Conservation (phyloP, 805 yeast species). For the Yamadazyma insecticola region DNA sequence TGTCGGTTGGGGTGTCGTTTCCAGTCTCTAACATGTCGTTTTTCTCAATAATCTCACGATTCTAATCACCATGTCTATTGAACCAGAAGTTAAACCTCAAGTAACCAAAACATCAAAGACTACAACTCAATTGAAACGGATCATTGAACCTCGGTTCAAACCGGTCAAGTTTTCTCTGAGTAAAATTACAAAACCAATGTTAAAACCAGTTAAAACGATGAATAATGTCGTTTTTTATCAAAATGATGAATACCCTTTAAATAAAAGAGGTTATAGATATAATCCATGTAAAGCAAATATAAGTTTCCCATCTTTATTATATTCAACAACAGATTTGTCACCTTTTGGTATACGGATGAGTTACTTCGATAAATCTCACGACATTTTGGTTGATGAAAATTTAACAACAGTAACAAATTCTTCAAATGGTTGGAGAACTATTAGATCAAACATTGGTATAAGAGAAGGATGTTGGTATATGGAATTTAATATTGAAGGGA, state of each 20-base stretch:
- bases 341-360: constrained; percentile 58
- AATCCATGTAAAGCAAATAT: constrained; percentile 73
- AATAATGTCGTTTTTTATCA: constrained; percentile 37
- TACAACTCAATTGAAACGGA: too few relatives aligned
- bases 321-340: constrained; percentile 68
- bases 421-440: constrained; percentile 72
- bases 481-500: constrained; percentile 56
- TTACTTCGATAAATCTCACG: constrained; percentile 66
- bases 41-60: too few relatives aligned
- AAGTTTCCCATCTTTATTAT: constrained; percentile 49
- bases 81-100: too few relatives aligned
- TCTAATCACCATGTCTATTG: too few relatives aligned
- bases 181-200: constrained; percentile 21
- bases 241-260: constrained; percentile 76
- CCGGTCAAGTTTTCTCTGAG: too few relatives aligned
- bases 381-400: constrained; percentile 33
- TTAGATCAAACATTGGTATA: constrained; percentile 68
- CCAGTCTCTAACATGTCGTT: too few relatives aligned
- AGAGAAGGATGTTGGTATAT: constrained; percentile 78
- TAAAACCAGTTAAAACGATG: too few relatives aligned
- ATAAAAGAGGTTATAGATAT: constrained; percentile 77
- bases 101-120: constrained; percentile 10
- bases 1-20: too few relatives aligned
- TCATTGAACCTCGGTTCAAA: too few relatives aligned
- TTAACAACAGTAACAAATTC: constrained; percentile 46